Percentiles rank a stretch among this genome's conserved stretches.
phyloP scores from a whole-genome alignment of 1,139 yeast species.

The Blastobotrys capitulatus region DNA sequence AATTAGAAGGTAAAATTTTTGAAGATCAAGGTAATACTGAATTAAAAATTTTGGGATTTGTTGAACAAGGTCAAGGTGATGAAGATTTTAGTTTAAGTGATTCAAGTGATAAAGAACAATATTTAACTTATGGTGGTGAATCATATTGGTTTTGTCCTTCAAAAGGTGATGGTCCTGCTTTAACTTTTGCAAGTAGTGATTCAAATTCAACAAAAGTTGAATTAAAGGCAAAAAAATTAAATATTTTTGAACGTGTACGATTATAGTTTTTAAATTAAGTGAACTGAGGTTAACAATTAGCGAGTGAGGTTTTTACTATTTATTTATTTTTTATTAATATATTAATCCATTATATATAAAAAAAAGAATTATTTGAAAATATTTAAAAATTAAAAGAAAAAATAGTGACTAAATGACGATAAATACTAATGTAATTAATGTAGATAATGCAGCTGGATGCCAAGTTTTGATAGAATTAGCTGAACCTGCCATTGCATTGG shows the following conservation, averaged over 20 bases:
- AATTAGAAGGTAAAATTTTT: background rate
- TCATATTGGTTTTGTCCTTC: background rate
- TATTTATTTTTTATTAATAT: no score
- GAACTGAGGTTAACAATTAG: no score
- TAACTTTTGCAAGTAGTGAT: background rate
- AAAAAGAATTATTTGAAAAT: background rate
- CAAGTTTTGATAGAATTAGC: background rate
- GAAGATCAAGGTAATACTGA: background rate
- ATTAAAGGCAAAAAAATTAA: background rate
- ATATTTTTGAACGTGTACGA: background rate
- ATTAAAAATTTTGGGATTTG: background rate
- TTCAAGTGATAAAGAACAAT: background rate
- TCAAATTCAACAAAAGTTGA: background rate
- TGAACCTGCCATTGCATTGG: background rate
- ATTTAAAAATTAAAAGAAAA: background rate
- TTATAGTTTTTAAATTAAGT: background rate
- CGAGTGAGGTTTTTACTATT: no score
- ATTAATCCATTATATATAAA: no score
- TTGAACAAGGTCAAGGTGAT: background rate
- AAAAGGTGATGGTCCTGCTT: background rate
- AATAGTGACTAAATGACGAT: background rate
- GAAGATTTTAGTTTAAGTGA: conserved; percentile 1
- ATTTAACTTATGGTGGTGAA: background rate
- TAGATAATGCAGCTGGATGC: background rate
- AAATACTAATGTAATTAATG: background rate